Evolutionary conservation across 2,329 filamentous ascomycete genomes (phyloP).

Genomic region (Colletotrichum siamense): DNA sequence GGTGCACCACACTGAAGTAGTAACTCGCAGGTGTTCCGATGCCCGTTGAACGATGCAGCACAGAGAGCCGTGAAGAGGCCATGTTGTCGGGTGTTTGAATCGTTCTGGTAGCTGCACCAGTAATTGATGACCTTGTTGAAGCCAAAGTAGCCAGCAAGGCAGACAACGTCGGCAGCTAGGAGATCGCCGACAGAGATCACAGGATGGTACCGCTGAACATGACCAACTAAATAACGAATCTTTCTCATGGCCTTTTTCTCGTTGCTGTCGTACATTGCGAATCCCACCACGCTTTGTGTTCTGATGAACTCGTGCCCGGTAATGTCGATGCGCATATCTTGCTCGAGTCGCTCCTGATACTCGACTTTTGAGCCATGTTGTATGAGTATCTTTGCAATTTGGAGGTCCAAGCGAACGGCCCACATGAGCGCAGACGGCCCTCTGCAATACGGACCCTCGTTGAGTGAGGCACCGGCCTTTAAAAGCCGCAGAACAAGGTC

Average conservation of each 20-base stretch:
- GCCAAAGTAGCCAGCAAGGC: no score
- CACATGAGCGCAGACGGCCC: no score
- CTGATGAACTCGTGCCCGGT: no score
- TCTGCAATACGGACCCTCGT: rapidly evolving
- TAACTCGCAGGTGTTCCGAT: not conserved
- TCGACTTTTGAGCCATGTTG: no score
- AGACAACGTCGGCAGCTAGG: rapidly evolving
- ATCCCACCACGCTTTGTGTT: rapidly evolving
- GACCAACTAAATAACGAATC: rapidly evolving
- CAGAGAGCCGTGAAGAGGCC: rapidly evolving
- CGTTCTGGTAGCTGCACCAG: no score
- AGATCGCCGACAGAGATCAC: rapidly evolving
- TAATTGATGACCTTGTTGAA: rapidly evolving
- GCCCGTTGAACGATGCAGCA: rapidly evolving
- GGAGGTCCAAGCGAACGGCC: rapidly evolving
- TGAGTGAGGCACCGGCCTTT: no score
- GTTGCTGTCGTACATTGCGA: no score
- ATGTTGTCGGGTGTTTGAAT: no score
- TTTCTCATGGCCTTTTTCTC: no score
- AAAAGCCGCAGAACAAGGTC: no score
- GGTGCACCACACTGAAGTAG: not conserved
- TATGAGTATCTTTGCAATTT: rapidly evolving
- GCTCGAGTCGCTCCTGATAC: no score
- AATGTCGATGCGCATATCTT: no score
- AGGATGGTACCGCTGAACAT: rapidly evolving